Percentiles rank a stretch among this genome's conserved stretches.
These are phyloP conservation scores for Fusarium citri DNA, from an alignment of 2,329 filamentous ascomycete genomes.

Conservation along the genomic window DNA sequence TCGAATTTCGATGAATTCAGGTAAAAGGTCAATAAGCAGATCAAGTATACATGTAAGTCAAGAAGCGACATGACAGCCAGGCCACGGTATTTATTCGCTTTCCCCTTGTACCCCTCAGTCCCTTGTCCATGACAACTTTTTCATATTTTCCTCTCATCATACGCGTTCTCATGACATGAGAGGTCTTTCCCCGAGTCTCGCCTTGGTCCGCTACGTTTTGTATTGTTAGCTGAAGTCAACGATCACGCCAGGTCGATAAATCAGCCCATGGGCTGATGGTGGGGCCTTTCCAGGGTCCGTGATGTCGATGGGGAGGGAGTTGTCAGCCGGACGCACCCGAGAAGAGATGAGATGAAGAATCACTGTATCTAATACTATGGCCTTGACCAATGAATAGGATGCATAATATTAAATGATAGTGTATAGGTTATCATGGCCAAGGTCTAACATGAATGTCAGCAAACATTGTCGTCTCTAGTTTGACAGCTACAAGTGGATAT, in stretches of 20 bases:
- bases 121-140: constrained; percentile 27
- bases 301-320: constrained; percentile 30
- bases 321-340: constrained; percentile 45
- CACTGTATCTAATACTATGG: neutral
- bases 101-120: constrained; percentile 14
- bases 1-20: neutral
- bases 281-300: constrained; percentile 42
- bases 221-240: constrained; percentile 36
- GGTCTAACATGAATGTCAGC: neutral
- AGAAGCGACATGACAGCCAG: constrained; percentile 7
- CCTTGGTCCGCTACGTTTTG: constrained; percentile 43
- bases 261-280: constrained; percentile 48
- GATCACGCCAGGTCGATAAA: constrained; percentile 47
- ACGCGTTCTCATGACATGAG: constrained; percentile 27
- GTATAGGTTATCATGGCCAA: neutral
- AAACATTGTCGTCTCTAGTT: constrained; percentile 20
- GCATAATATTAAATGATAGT: too few species aligned
- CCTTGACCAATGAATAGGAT: fast-evolving
- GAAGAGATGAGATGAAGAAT: neutral
- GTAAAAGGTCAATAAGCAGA: constrained; percentile 1
- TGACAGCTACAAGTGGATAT: constrained; percentile 21
- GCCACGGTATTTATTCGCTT: constrained; percentile 43
- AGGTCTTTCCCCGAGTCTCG: constrained; percentile 43
- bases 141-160: constrained; percentile 13
- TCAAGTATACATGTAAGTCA: constrained; percentile 26